Conservation (phyloP, 116 monocot species). For the Zostera marina region DNA sequence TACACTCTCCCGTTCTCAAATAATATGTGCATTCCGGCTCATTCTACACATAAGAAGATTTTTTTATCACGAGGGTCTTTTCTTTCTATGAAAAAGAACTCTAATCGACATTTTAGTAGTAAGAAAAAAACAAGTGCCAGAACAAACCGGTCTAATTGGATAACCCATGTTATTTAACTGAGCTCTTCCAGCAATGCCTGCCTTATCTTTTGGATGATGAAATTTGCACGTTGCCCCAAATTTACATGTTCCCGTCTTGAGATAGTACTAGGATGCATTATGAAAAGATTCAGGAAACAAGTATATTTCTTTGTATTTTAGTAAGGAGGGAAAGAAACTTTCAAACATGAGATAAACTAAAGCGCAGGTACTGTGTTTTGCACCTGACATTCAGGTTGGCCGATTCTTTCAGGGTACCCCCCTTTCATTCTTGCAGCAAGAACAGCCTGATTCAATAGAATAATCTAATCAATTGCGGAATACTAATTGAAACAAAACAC, state of each 20-base stretch:
- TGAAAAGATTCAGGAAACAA: not conserved
- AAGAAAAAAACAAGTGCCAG: conserved; percentile 3
- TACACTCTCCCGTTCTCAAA: conserved; percentile 80
- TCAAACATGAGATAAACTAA: not conserved
- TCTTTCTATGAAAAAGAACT: not conserved
- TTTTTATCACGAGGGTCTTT: too few species aligned
- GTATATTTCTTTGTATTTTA: not conserved
- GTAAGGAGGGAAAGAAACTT: not conserved
- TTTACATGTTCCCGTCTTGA: conserved; percentile 91
- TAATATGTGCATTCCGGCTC: conserved; percentile 89
- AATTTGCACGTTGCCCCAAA: conserved; percentile 94
- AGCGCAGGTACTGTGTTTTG: not conserved
- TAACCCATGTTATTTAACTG: conserved; percentile 69
- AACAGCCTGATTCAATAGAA: conserved; percentile 42
- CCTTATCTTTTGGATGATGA: conserved; percentile 78
- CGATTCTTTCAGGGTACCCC: conserved; percentile 77
- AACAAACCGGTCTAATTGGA: conserved; percentile 74
- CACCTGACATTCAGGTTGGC: conserved; percentile 94
- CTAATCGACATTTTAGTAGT: not conserved
- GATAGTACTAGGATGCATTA: conserved; percentile 42
- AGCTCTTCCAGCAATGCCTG: conserved; percentile 47
- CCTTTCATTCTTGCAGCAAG: conserved; percentile 59
- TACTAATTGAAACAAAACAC: too few species aligned
- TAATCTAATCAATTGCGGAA: not conserved
- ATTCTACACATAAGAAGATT: conserved; percentile 38